A percentile compares a stretch with the other conserved stretches of the same genome.
phyloP scores from a whole-genome alignment of 768 basidiomycete genomes.

The Suillus luteus region DNA sequence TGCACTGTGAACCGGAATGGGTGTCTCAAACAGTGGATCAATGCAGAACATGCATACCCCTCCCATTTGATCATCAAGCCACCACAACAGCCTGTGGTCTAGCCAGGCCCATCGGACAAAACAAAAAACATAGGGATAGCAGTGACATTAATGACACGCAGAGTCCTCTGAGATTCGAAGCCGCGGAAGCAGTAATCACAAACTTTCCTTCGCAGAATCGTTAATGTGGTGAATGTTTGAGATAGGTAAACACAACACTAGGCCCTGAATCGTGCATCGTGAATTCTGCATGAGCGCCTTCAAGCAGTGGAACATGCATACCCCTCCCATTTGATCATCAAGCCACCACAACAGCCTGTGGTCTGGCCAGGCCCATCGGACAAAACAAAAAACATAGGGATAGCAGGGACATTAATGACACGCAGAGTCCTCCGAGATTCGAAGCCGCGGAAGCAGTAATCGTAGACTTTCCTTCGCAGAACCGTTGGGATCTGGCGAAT shows the following conservation, averaged over 20 bases:
- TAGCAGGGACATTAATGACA: background rate
- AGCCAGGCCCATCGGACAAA: background rate
- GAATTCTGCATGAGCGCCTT: constrained; percentile 26
- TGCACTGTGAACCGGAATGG: constrained; percentile 21
- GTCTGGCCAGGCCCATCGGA: background rate
- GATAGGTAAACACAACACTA: constrained; percentile 33
- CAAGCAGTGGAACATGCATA: background rate
- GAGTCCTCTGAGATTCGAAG: too few species aligned
- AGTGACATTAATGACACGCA: background rate
- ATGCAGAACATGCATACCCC: background rate
- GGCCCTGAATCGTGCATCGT: constrained; percentile 35
- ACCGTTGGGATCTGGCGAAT: constrained; percentile 1
- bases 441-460: background rate
- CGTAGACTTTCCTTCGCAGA: constrained; percentile 16
- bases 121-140: background rate
- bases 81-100: too few species aligned
- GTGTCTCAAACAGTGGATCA: constrained; percentile 24
- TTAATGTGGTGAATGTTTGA: constrained; percentile 18
- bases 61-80: background rate
- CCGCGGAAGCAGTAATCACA: too few species aligned
- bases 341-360: too few species aligned
- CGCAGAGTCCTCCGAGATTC: background rate
- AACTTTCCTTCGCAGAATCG: too few species aligned
- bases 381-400: background rate
- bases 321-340: background rate